Evolutionary conservation across 495 filamentous ascomycete genomes (phyloP).

Genomic region (Penicillium coprophilum): DNA sequence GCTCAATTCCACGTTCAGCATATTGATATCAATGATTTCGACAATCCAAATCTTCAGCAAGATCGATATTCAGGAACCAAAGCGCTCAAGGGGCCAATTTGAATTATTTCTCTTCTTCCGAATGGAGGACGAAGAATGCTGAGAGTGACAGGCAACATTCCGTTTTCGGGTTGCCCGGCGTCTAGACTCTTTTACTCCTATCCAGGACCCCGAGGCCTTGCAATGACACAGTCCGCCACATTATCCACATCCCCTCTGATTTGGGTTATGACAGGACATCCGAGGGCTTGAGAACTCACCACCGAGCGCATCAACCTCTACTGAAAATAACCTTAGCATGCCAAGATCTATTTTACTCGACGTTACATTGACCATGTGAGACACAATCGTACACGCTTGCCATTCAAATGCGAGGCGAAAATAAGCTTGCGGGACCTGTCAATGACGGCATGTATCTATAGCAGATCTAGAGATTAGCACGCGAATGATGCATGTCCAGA

Average conservation of each 20-base stretch:
- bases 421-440: conserved; percentile 13
- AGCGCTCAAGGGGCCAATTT: not conserved
- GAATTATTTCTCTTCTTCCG: not conserved
- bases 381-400: conserved; percentile 10
- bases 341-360: conserved; percentile 13
- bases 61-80: not conserved
- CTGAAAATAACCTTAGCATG: conserved; percentile 6
- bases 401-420: conserved; percentile 12
- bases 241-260: conserved; percentile 10
- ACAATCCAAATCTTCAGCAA: not conserved
- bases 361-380: conserved; percentile 24
- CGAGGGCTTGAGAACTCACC: conserved; percentile 14
- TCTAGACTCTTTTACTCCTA: conserved; percentile 13
- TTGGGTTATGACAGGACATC: conserved; percentile 2
- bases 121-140: not conserved
- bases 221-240: conserved; percentile 8
- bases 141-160: conserved; percentile 14
- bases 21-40: conserved; percentile 1
- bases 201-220: conserved; percentile 1
- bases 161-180: conserved; percentile 24
- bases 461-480: conserved; percentile 15
- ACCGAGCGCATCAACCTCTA: conserved; percentile 16
- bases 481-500: conserved; percentile 8
- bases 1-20: conserved; percentile 1
- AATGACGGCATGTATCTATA: conserved; percentile 31